These are phyloP conservation scores for Nakaseomyces kungkrabaensis DNA, from an alignment of 1,139 yeast species.

Conservation along the genomic window DNA sequence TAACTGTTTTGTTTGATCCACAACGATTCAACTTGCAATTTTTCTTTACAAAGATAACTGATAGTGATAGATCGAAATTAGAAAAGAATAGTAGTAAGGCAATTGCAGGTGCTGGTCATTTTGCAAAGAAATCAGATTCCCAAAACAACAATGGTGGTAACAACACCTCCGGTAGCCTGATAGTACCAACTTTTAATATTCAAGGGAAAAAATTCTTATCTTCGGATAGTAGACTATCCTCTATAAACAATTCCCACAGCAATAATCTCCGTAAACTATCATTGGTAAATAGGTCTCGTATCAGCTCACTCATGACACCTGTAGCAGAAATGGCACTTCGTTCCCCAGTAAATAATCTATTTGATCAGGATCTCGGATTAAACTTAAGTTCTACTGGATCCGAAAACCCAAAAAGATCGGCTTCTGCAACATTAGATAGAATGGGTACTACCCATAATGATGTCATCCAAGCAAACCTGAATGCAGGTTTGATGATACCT, in stretches of 20 bases:
- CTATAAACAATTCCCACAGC: background rate
- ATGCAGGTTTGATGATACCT: background rate
- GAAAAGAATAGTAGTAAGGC: background rate
- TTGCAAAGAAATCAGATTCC: background rate
- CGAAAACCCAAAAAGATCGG: slow-evolving; percentile 5
- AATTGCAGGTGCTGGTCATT: background rate
- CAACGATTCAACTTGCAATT: slow-evolving; percentile 15
- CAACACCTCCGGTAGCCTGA: background rate
- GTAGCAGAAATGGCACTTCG: background rate
- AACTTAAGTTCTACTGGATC: background rate
- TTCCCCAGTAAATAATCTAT: background rate
- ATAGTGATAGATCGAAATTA: slow-evolving; percentile 5
- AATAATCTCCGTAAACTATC: background rate
- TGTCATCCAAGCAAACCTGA: background rate
- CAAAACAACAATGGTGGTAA: background rate
- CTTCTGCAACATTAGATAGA: slow-evolving; percentile 22
- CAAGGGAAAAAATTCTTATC: background rate
- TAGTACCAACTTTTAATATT: background rate
- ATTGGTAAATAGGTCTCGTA: background rate
- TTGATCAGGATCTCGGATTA: background rate
- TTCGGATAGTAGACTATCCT: background rate
- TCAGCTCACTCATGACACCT: background rate
- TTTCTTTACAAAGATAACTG: slow-evolving; percentile 20
- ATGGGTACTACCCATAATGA: slow-evolving; percentile 1
- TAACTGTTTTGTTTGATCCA: slow-evolving; percentile 19